A percentile compares a stretch with the other conserved stretches of the same genome.
phyloP scores from a whole-genome alignment of 1,284 basidiomycete genomes.

The Neonothopanus nambi region DNA sequence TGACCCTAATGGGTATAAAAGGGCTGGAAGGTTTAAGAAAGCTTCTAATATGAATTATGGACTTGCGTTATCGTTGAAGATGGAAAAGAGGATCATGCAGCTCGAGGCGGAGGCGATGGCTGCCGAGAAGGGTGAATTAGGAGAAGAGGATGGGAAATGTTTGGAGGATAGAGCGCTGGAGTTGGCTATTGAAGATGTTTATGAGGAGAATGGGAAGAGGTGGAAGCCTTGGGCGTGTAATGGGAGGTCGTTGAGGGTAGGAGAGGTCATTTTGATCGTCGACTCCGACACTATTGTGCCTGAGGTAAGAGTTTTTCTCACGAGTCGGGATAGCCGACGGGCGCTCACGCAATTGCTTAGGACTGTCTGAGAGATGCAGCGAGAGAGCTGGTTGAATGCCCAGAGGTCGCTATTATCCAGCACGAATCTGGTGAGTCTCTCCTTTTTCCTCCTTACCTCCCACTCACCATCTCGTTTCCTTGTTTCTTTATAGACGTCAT shows the following conservation, averaged over 20 bases:
- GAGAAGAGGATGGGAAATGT: conserved; percentile 30
- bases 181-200: conserved; percentile 68
- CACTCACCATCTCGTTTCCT: background rate
- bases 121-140: background rate
- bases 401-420: conserved; percentile 82
- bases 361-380: conserved; percentile 87
- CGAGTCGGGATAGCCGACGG: background rate
- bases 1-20: conserved; percentile 64
- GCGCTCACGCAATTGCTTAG: conserved; percentile 23
- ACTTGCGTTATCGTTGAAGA: conserved; percentile 66
- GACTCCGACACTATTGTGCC: conserved; percentile 88
- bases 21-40: conserved; percentile 91
- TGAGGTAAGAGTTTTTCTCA: conserved; percentile 39
- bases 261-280: conserved; percentile 69
- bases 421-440: conserved; percentile 67
- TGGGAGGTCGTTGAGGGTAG: conserved; percentile 56
- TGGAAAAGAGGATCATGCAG: conserved; percentile 68
- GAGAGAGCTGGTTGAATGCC: conserved; percentile 73
- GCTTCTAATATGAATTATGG: conserved; percentile 90
- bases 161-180: conserved; percentile 66
- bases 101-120: conserved; percentile 39
- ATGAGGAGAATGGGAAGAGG: conserved; percentile 50
- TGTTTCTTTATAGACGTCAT: conserved; percentile 62
- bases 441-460: background rate
- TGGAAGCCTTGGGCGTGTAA: conserved; percentile 70